Percentiles rank a stretch among this genome's conserved stretches.
phyloP scores from a whole-genome alignment of 1,284 basidiomycete species.

The Sutorius eximius region DNA sequence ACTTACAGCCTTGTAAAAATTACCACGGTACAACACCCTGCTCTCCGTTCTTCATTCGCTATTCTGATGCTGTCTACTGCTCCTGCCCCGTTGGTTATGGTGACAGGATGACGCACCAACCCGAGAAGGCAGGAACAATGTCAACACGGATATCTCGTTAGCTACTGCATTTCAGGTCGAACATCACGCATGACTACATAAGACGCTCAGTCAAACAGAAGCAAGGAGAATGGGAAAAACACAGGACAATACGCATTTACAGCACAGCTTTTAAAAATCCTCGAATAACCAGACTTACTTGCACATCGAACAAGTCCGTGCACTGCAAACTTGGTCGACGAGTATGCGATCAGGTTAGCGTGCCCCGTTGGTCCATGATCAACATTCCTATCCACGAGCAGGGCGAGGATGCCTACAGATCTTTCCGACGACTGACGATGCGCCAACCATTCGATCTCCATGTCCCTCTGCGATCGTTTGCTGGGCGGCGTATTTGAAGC shows the following conservation, averaged over 20 bases:
- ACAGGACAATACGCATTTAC: too few species aligned
- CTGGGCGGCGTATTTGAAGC: slow-evolving; percentile 37
- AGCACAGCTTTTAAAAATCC: too few species aligned
- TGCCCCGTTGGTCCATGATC: slow-evolving; percentile 3
- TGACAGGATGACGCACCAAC: too few species aligned
- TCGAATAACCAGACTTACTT: too few species aligned
- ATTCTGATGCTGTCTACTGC: slow-evolving; percentile 1
- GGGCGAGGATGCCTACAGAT: neutral
- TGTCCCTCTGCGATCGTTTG: slow-evolving; percentile 46
- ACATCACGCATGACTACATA: too few species aligned
- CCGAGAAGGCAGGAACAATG: too few species aligned
- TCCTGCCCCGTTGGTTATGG: neutral
- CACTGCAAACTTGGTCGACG: slow-evolving; percentile 44
- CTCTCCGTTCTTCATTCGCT: neutral
- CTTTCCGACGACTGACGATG: slow-evolving; percentile 27
- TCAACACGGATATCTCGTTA: too few species aligned
- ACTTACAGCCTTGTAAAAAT: slow-evolving; percentile 6
- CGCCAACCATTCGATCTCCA: slow-evolving; percentile 43
- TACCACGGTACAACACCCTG: neutral
- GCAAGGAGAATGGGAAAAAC: too few species aligned
- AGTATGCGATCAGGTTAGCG: slow-evolving; percentile 27
- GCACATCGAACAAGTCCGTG: slow-evolving; percentile 41
- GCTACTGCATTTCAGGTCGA: too few species aligned
- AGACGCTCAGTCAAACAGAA: too few species aligned
- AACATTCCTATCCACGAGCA: neutral